Conservation (phyloP, 202 grass and related monocot species). For the Panicum virgatum region DNA sequence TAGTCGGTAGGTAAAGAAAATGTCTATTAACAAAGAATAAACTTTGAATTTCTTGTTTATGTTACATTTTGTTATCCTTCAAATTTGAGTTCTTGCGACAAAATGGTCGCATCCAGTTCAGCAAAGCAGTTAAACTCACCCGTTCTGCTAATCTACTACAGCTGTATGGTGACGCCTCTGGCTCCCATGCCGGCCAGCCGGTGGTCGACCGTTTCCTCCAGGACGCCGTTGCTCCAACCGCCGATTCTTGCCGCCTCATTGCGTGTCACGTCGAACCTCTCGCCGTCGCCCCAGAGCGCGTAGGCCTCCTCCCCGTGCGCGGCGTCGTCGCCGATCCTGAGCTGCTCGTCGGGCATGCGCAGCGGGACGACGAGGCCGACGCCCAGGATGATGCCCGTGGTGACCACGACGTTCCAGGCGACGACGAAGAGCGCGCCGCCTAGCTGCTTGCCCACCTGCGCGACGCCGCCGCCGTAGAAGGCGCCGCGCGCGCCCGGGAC, state of each 20-base stretch:
- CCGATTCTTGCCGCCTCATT: slow-evolving; percentile 38
- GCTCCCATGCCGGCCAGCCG: slow-evolving; percentile 43
- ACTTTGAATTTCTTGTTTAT: not conserved
- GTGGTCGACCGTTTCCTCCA: slow-evolving; percentile 37
- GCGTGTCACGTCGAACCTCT: slow-evolving; percentile 56
- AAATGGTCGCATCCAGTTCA: not conserved
- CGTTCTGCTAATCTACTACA: slow-evolving; percentile 23
- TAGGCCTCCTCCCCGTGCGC: slow-evolving; percentile 75
- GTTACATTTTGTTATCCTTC: not conserved
- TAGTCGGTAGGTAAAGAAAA: too few relatives aligned
- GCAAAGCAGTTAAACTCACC: not conserved
- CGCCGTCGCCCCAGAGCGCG: slow-evolving; percentile 72
- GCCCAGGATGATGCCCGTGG: slow-evolving; percentile 50
- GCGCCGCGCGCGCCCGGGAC: slow-evolving; percentile 44
- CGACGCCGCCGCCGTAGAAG: slow-evolving; percentile 58
- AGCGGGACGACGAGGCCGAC: slow-evolving; percentile 53
- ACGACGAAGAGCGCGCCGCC: slow-evolving; percentile 52
- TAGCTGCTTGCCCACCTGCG: slow-evolving; percentile 57
- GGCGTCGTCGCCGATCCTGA: slow-evolving; percentile 60
- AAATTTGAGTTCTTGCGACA: not conserved
- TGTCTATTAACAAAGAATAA: not conserved
- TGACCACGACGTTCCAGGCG: slow-evolving; percentile 53
- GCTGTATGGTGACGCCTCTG: slow-evolving; percentile 60
- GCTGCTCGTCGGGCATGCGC: slow-evolving; percentile 65
- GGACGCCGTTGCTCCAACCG: not conserved